phyloP scores from a whole-genome alignment of 1,139 yeast species.

The Diutina sp. region DNA sequence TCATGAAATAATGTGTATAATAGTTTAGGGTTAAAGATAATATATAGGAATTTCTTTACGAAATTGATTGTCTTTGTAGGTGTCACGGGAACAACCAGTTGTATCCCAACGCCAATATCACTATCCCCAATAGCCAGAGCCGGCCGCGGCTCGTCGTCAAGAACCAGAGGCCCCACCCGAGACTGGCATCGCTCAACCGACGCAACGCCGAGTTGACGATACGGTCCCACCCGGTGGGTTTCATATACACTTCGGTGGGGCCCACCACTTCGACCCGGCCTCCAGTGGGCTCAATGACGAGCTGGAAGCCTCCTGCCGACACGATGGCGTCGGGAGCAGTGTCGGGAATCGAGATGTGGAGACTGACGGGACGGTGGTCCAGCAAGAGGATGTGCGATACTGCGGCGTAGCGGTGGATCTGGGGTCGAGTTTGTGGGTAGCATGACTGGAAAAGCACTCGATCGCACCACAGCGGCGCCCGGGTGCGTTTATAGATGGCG shows the following conservation, averaged over 20 bases:
- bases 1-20: background rate
- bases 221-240: conserved; percentile 26
- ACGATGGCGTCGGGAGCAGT: conserved; percentile 29
- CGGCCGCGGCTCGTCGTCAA: conserved; percentile 29
- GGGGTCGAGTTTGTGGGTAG: conserved; percentile 21
- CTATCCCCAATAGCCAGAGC: conserved; percentile 8
- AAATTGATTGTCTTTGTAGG: background rate
- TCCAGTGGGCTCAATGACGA: conserved; percentile 12
- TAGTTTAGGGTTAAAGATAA: background rate
- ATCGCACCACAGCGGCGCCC: conserved; percentile 88
- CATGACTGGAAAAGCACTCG: conserved; percentile 49
- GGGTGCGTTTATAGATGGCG: conserved; percentile 37
- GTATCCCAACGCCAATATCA: conserved; percentile 5
- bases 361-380: conserved; percentile 33
- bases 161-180: conserved; percentile 30
- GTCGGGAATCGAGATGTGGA: conserved; percentile 30
- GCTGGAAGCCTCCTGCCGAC: conserved; percentile 28
- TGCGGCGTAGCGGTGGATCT: conserved; percentile 26
- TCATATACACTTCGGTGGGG: conserved; percentile 31
- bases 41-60: background rate
- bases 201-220: conserved; percentile 17
- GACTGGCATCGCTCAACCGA: conserved; percentile 17
- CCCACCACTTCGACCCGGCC: conserved; percentile 17
- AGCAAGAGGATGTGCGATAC: conserved; percentile 20
- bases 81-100: background rate